Percentiles rank a stretch among this genome's conserved stretches.
These are phyloP conservation scores for Leccinum disarticulatum DNA, from an alignment of 768 basidiomycete species.

Conservation along the genomic window DNA sequence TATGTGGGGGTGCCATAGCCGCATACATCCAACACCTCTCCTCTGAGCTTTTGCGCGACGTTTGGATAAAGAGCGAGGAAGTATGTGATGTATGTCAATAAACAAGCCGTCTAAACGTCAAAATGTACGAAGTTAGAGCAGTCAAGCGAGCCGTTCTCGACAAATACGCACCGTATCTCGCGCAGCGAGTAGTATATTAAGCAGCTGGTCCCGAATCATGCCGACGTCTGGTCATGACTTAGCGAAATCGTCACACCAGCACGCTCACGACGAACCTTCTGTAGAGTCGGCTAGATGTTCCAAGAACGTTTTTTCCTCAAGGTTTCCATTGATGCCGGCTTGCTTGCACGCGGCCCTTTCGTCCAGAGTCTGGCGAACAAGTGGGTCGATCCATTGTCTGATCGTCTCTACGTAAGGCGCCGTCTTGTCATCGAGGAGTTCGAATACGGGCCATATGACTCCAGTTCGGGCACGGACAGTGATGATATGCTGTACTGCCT, in stretches of 20 bases:
- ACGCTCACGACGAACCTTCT: constrained; percentile 43
- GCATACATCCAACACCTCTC: constrained; percentile 59
- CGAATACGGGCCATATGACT: constrained; percentile 42
- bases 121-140: not conserved
- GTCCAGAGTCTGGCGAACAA: constrained; percentile 53
- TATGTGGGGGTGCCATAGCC: constrained; percentile 53
- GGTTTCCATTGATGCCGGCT: constrained; percentile 37
- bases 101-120: constrained; percentile 56
- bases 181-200: constrained; percentile 75
- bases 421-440: constrained; percentile 41
- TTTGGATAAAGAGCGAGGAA: constrained; percentile 66
- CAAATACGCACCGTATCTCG: constrained; percentile 64
- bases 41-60: constrained; percentile 49
- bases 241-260: constrained; percentile 3
- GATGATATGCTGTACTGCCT: constrained; percentile 38
- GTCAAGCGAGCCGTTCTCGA: not conserved
- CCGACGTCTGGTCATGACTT: constrained; percentile 47
- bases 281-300: constrained; percentile 67
- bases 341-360: constrained; percentile 41
- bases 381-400: constrained; percentile 55
- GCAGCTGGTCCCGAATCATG: constrained; percentile 72
- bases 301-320: constrained; percentile 61
- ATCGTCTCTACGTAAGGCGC: constrained; percentile 36
- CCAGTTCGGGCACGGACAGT: constrained; percentile 38
- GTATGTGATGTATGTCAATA: constrained; percentile 70